Percentiles rank a stretch among this genome's conserved stretches.
phyloP scores from a whole-genome alignment of 352 stramenopile species.

The Aphanomyces invadans region DNA sequence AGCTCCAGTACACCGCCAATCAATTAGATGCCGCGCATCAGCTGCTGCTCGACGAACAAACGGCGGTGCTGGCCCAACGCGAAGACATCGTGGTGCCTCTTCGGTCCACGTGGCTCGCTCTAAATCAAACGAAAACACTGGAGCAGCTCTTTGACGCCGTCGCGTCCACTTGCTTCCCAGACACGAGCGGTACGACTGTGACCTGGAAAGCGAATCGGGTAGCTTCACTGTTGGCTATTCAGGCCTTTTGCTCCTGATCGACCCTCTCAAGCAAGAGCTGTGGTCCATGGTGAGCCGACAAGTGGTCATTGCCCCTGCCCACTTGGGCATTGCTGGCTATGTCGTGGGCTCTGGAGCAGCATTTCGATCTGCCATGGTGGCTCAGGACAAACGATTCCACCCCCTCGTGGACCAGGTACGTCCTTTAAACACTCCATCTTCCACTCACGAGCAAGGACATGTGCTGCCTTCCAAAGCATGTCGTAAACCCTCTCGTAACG shows the following conservation, averaged over 20 bases:
- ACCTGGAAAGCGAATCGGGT: too few relatives aligned
- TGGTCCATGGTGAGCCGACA: conserved; percentile 6
- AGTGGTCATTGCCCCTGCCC: not conserved
- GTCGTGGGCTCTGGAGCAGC: conserved; percentile 4
- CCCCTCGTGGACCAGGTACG: conserved; percentile 19
- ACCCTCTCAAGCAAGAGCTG: conserved; percentile 20
- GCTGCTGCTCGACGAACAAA: not conserved
- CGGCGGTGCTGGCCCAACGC: not conserved
- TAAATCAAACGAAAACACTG: not conserved
- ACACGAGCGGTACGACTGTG: conserved; percentile 14
- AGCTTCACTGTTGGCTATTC: too few relatives aligned
- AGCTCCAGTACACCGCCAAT: not conserved
- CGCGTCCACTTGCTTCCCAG: not conserved
- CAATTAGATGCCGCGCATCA: not conserved
- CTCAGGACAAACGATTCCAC: conserved; percentile 3
- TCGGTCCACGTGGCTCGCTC: not conserved
- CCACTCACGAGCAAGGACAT: too few relatives aligned
- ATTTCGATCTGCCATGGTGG: conserved; percentile 8
- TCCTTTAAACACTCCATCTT: not conserved
- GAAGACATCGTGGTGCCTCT: conserved; percentile 16
- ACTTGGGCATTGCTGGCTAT: conserved; percentile 17
- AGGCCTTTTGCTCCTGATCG: conserved; percentile 5
- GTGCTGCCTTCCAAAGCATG: too few relatives aligned
- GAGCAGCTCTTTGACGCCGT: conserved; percentile 14
- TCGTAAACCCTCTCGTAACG: not conserved